Evolutionary conservation across 768 basidiomycete genomes (phyloP), one percentile per base, ranked within the genome.

Genomic region (Xanthoconium stramineum): DNA sequence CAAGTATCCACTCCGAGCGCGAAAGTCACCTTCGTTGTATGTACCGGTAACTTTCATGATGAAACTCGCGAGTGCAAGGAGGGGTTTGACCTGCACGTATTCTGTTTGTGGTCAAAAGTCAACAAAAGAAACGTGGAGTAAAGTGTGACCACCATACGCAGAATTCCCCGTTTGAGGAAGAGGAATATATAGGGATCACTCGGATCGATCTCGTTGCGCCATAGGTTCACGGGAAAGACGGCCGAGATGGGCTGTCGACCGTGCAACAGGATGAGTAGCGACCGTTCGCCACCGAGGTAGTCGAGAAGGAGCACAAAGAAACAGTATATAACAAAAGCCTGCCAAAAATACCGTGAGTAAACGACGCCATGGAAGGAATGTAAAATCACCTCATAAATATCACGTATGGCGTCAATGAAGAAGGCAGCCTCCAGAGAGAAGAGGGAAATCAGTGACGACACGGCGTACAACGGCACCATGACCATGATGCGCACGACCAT

Each of bases 311-410:
- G 81, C 13, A 83, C 79, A 69, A 94, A 94, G 77, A 94, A 95
- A 66, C 89, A 92, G 71, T 95, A 96, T 53, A 96, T 95, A 14
- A 95, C 91, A 69, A 94, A 96, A 2, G 93, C 93, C 91, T 94
- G 17, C 2, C 2, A 20, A 4, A 10, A 6, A 17, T 0, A 52
- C 4, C 1, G 8, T 61, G 50, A 65, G 24, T 14, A 35, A 57
- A 5, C 2, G 36, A 40, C n/a, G 39, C 2, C 43, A 37, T 10
- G 42, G n/a, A 33, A 30, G n/a, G 33, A 12, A 20, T 20, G 36
- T 7, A 29, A 6, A 69, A 82, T 56, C 57, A 93, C 94, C 81
- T 99, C 97, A 70, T 99, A 99, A 15, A 99, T 83, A 71, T 98
- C 97, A 42, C 97, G 82, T 57, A 98, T 78, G 15, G 83, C 93